Base-by-base conservation (phyloP, 1,284 basidiomycete genomes). In the Megacollybia platyphylla region DNA sequence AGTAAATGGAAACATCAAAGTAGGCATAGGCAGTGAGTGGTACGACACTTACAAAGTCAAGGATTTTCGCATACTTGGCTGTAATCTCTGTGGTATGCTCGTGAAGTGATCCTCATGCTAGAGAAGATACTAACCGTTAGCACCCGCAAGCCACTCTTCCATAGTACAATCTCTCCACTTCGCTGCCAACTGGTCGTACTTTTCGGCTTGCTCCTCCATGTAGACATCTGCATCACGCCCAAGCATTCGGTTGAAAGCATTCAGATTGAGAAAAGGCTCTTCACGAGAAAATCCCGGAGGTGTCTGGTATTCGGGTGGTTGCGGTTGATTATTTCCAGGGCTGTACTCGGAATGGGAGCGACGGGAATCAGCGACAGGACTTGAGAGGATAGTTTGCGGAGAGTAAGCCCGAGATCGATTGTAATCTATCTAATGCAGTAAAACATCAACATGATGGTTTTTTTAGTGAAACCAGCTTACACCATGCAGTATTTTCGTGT, bases 71-170 rank as follows among this genome's bases (percentile, higher is more conserved):
- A 42, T 56, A 65, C 27, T 58, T 54, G 8, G 51, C 48, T 9
- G 54, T 53, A 42, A 63, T 57, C 20, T 24, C 20, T 24, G 5
- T 24, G 5, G 5, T 4, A 24, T 24, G 20, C 4, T 4, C 20
- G 5, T 24, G 2, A 24, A 24, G 20, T 5, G 20, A 3, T 24
- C 20, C 20, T 24, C 20, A 0, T 3, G 20, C 20, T 5, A 15
- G 20, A 26, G 31, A 24, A 36, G 10, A 20, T 17, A 41, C 47
- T 5, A 37, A 65, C 64, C 63, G 40, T 62, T 55, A 7, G 57
- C 59, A 7, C 63, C 64, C 30, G 60, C 54, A 11, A 56, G 46
- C 64, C 64, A 65, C 34, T 65, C 63, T n/a, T 58, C 57, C 48
- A 61, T 52, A 2, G 56, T 54, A 42, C 60, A 63, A 4, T 58